These are phyloP conservation scores for Acanthamoeba polyphaga DNA, from an alignment of 208 protist genomes.

Conservation along the genomic window DNA sequence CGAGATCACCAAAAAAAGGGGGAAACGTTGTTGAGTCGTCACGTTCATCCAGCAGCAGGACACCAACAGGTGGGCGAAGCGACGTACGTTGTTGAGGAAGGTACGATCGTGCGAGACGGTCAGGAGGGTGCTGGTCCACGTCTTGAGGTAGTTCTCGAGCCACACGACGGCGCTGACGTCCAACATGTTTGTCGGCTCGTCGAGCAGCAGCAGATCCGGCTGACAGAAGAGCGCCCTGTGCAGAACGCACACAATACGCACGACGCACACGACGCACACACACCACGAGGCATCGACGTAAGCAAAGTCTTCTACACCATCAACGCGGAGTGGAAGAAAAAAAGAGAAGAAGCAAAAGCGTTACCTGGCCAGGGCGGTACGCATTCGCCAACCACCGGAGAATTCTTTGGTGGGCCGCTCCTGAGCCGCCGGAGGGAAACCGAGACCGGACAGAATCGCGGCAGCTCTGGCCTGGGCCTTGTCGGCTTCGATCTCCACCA, in stretches of 20 bases:
- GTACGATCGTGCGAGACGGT: constrained; percentile 97
- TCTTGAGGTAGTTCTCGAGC: constrained; percentile 96
- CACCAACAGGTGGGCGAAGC: not conserved
- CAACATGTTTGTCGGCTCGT: constrained; percentile 96
- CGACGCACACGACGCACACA: no score
- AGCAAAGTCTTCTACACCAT: not conserved
- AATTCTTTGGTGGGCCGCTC: constrained; percentile 83
- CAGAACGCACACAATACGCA: not conserved
- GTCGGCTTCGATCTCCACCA: constrained; percentile 68
- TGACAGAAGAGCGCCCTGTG: constrained; percentile 71
- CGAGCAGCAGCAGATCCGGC: constrained; percentile 74
- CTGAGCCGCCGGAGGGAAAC: constrained; percentile 90
- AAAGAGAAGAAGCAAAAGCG: constrained; percentile 91
- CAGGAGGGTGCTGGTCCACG: constrained; percentile 95
- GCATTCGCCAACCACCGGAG: constrained; percentile 98
- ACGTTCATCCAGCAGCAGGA: no score
- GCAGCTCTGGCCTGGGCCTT: constrained; percentile 85
- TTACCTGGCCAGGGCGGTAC: constrained; percentile 96
- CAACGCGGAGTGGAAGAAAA: not conserved
- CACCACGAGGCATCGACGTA: no score
- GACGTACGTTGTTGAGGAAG: constrained; percentile 96
- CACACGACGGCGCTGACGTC: constrained; percentile 97
- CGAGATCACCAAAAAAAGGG: no score
- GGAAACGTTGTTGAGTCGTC: not conserved
- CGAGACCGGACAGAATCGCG: constrained; percentile 94